Conservation (phyloP, 2,329 filamentous ascomycete genomes). For the Phyllosticta citriasiana region DNA sequence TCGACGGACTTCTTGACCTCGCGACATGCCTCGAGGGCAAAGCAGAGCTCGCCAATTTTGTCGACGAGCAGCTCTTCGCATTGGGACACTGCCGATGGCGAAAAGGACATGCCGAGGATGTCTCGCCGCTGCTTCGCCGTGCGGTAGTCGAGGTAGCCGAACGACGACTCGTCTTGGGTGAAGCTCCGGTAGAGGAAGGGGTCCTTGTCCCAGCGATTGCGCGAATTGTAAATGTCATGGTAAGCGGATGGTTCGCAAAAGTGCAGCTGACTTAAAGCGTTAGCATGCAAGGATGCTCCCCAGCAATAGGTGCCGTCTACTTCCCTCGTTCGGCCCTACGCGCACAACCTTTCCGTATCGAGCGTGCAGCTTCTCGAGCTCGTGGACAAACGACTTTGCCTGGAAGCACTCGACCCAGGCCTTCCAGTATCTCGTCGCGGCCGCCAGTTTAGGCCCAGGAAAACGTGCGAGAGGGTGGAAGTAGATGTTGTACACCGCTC, state of each 20-base stretch:
- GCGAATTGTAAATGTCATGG: constrained; percentile 34
- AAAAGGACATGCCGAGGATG: constrained; percentile 34
- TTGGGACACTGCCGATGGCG: constrained; percentile 25
- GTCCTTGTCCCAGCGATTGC: constrained; percentile 35
- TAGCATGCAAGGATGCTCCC: neutral
- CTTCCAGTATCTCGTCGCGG: constrained; percentile 19
- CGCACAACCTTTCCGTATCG: constrained; percentile 20
- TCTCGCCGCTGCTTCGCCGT: constrained; percentile 33
- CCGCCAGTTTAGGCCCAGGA: constrained; percentile 12
- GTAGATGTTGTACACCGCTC: constrained; percentile 1
- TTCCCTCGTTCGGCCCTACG: constrained; percentile 22
- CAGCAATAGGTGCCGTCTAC: neutral
- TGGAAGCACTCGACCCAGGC: constrained; percentile 21
- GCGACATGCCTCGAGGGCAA: constrained; percentile 18
- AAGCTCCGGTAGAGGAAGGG: constrained; percentile 30
- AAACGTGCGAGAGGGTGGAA: constrained; percentile 1
- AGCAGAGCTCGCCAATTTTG: constrained; percentile 24
- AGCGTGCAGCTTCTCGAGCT: constrained; percentile 18
- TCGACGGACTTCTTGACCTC: constrained; percentile 9
- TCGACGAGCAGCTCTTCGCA: constrained; percentile 28
- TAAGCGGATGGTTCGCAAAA: constrained; percentile 34
- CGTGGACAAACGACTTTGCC: constrained; percentile 21
- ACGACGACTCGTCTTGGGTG: constrained; percentile 32
- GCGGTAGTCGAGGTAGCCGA: constrained; percentile 31
- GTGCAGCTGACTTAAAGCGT: constrained; percentile 25